Base-by-base conservation (phyloP, 176 grass and related monocot genomes). In the Pontederia paniculata region DNA sequence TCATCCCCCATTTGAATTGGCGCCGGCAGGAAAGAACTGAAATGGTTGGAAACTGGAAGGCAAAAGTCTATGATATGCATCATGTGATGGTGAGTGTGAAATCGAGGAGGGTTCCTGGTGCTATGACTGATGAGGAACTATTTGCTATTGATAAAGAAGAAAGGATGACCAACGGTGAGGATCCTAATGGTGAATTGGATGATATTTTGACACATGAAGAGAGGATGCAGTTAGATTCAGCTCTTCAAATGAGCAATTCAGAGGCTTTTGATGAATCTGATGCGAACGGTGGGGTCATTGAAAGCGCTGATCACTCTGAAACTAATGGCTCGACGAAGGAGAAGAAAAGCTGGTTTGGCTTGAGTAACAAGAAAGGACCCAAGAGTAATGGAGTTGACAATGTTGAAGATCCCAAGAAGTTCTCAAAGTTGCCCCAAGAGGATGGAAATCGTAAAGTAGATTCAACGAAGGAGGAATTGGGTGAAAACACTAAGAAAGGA, bases 121-220 rank as follows among this genome's bases (percentile, higher is more conserved):
- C 93, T 4, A 88, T 98, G 93, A 84, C 86, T 0, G 93, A 98
- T 1, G 86, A 98, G 77, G 93, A 98, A 57, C 74, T 98, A 43
- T 98, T 98, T 59, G 76, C 78, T 2, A 69, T 77, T 67, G 93
- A 98, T 0, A 77, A 74, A 0, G 86, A 91, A 60, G 93, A 88
- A 58, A 84, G 84, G 67, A 73, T 69, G 23, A 83, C 14, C 23
- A 52, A 72, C 52, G 48, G 48, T 12, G 69, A 18, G 2, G 64
- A 53, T 52, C 14, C 53, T 44, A 50, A 67, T 13, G 48, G 69
- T 1, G 93, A 98, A 59, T 45, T 98, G 50, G 85, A 91, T 31
- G 86, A 88, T 43, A 75, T 98, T 5, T 60, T 98, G 74, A 98
- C 93, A 6, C 73, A 77, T 0, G 93, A 98, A 58, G 93, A 98